Evolutionary conservation across 1,139 yeast species (phyloP), one percentile per base, ranked within the genome.

Genomic region (Suhomyces guaymorum): DNA sequence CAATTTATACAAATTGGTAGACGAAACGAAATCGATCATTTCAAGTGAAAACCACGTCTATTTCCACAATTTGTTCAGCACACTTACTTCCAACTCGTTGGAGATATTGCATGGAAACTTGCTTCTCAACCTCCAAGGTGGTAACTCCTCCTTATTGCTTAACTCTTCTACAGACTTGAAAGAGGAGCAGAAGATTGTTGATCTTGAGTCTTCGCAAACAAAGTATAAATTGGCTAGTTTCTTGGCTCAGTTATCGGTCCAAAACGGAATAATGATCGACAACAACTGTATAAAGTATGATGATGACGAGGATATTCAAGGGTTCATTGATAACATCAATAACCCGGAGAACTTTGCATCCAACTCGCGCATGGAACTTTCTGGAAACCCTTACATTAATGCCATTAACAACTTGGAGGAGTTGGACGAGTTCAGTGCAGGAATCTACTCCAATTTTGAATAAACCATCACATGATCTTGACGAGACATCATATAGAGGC

Each of bases 371-470:
- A 23, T 26, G 24, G 47, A 29, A 12, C 36, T 38, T 28, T 62
- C 70, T 5, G 75, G 75, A 8, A 70, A 70, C 46, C 56, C 59
- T 13, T 70, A 62, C 47, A 52, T 70, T 28, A 68, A 66, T 52
- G 63, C 63, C 26, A 54, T 80, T 51, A 78, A 78, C 52, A 68
- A 70, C 35, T 66, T 78, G 21, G 80, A 78, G 16, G 89, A 80
- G 43, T 72, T 90, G 43, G 95, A 87, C 48, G 96, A 89, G 42
- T 75, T 90, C 50, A 82, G 95, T 61, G 97, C 97, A 4, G 75
- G 89, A 49, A 92, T 90, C 7, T 90, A 90, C 58, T 83, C 96
- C 21, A 88, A 88, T 55, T 87, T 85, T 59, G 85, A 80, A 41
- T 70, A 56, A 28, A 24, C n/a, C 25, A 24, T 5, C 5, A 14